phyloP scores from a whole-genome alignment of 2,329 filamentous ascomycete species.

The Diaporthe ilicicola region DNA sequence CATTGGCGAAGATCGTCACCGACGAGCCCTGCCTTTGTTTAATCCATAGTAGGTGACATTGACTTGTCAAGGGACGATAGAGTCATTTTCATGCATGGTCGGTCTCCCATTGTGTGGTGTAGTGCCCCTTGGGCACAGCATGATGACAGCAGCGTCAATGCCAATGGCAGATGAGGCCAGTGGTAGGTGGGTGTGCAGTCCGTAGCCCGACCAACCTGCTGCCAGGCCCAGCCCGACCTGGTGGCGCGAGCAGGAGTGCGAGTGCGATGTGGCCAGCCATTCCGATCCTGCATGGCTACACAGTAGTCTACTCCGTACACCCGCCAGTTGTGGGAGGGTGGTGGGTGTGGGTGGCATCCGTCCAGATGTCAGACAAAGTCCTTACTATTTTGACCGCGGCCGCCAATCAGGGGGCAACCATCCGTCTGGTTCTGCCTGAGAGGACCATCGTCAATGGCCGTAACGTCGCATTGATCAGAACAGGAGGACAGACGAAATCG shows the following conservation, averaged over 20 bases:
- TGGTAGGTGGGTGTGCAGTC: neutral
- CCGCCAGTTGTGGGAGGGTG: neutral
- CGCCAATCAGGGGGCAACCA: conserved; percentile 12
- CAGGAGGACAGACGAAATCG: neutral
- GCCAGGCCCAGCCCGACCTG: neutral
- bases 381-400: conserved; percentile 4
- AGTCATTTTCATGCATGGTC: conserved; percentile 3
- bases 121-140: conserved; percentile 16
- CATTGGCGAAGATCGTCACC: conserved; percentile 24
- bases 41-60: neutral
- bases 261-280: neutral
- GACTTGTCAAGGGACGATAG: conserved; percentile 2
- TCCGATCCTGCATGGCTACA: neutral
- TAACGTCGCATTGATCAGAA: neutral
- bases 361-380: conserved; percentile 13
- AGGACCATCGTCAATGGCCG: neutral
- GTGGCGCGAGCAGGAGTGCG: neutral
- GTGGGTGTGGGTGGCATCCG: neutral
- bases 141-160: neutral
- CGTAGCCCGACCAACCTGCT: neutral
- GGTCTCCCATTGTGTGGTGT: neutral
- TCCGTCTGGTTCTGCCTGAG: neutral
- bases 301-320: neutral
- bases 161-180: neutral
- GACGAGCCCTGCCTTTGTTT: neutral